phyloP scores from a whole-genome alignment of 2,329 filamentous ascomycete species.

The Beauveria asiatica region DNA sequence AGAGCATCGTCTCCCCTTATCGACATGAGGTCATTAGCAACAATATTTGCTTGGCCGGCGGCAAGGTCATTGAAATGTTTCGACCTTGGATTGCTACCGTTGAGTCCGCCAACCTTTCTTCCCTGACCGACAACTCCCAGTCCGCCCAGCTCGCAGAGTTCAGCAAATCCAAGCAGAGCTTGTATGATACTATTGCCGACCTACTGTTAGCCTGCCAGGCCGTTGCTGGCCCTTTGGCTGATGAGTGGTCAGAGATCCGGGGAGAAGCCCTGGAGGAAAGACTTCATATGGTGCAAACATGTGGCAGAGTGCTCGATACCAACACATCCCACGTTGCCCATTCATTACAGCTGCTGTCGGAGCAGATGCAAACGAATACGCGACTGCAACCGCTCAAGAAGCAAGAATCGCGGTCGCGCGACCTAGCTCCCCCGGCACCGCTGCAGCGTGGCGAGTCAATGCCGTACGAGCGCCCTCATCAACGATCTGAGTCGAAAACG shows the following conservation, averaged over 20 bases:
- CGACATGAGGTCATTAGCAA: constrained; percentile 76
- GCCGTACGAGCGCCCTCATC: constrained; percentile 46
- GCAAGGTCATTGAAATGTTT: constrained; percentile 78
- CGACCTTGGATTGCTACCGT: constrained; percentile 83
- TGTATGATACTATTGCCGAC: constrained; percentile 91
- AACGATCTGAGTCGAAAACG: constrained; percentile 46
- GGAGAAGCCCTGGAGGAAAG: constrained; percentile 84
- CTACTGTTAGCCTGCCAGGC: constrained; percentile 80
- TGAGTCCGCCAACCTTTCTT: constrained; percentile 83
- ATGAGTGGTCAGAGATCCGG: constrained; percentile 92
- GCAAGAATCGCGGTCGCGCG: constrained; percentile 33
- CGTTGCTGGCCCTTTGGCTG: constrained; percentile 81
- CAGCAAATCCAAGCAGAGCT: constrained; percentile 78
- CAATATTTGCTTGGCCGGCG: constrained; percentile 67
- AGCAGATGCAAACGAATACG: constrained; percentile 58
- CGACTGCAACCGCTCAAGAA: constrained; percentile 35
- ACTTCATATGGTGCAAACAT: constrained; percentile 68
- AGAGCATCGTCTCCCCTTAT: constrained; percentile 72
- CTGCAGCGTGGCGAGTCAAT: constrained; percentile 51
- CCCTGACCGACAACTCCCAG: constrained; percentile 68
- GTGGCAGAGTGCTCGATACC: constrained; percentile 72
- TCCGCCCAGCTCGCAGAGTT: constrained; percentile 84
- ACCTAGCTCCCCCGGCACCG: constrained; percentile 39
- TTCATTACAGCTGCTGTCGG: constrained; percentile 77
- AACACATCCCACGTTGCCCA: constrained; percentile 83